Conservation (phyloP, 139 green algal genomes). For the Choricystis sp. region DNA sequence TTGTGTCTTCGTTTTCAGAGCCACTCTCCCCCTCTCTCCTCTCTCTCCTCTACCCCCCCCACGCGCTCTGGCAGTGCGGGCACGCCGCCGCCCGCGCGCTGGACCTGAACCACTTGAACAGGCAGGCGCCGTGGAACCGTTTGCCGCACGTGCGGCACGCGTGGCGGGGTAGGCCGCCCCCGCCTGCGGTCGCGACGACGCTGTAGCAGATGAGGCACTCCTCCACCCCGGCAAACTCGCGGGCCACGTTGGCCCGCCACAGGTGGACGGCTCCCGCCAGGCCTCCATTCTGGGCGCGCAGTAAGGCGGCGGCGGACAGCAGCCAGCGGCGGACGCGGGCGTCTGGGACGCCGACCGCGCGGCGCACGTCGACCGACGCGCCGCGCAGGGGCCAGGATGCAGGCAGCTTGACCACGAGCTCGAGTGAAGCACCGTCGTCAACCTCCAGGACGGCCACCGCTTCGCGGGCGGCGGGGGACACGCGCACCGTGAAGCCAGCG, state of each 20-base stretch:
- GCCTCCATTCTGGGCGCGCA: conserved; percentile 64
- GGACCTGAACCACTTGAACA: conserved; percentile 93
- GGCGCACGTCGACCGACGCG: neutral
- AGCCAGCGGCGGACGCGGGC: conserved; percentile 83
- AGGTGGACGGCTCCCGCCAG: conserved; percentile 59
- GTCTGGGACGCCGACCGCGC: conserved; percentile 62
- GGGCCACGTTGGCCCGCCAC: conserved; percentile 71
- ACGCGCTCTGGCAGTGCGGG: conserved; percentile 78
- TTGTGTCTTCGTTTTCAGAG: too few relatives aligned
- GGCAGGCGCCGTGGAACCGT: conserved; percentile 77
- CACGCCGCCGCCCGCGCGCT: conserved; percentile 62
- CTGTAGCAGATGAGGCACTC: conserved; percentile 95
- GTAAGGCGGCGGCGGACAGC: conserved; percentile 69
- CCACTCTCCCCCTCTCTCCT: too few relatives aligned
- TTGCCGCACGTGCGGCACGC: conserved; percentile 78
- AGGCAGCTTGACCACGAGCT: conserved; percentile 71
- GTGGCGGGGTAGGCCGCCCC: conserved; percentile 20
- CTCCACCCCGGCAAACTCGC: conserved; percentile 66
- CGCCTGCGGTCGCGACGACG: conserved; percentile 34
- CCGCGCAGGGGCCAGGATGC: conserved; percentile 52
- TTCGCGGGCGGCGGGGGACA: conserved; percentile 33
- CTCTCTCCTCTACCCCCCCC: conserved; percentile 8
- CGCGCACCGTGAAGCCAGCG: conserved; percentile 41
- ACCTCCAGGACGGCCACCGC: conserved; percentile 54
- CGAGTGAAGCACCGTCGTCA: conserved; percentile 68